These are phyloP conservation scores for Biancaea sappan DNA, from an alignment of 306 rosid genomes.

Conservation along the genomic window DNA sequence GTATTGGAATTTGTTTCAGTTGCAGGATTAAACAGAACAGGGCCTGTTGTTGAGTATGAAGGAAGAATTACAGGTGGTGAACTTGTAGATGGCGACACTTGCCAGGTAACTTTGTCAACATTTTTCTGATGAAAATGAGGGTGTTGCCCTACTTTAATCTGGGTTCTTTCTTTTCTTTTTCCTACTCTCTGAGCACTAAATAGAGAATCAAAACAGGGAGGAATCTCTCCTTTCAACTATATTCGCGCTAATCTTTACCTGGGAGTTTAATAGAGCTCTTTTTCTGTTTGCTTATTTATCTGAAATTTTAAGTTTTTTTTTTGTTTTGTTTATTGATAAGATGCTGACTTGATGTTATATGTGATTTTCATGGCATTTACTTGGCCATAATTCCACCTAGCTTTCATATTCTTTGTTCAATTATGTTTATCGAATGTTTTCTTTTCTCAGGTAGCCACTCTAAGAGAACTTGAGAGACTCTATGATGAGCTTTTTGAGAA, in stretches of 20 bases:
- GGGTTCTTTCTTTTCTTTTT: background rate
- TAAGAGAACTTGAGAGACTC: conserved; percentile 89
- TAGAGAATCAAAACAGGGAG: background rate
- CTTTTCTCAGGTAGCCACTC: conserved; percentile 64
- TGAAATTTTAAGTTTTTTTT: background rate
- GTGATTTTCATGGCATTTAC: conserved; percentile 17
- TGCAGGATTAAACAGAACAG: conserved; percentile 57
- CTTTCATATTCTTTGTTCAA: conserved; percentile 24
- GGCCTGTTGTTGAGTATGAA: conserved; percentile 96
- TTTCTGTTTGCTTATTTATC: background rate
- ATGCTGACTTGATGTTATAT: conserved; percentile 20
- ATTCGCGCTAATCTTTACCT: background rate
- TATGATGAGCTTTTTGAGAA: conserved; percentile 80
- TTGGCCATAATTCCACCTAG: conserved; percentile 9
- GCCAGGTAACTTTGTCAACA: conserved; percentile 60
- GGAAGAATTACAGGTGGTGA: conserved; percentile 78
- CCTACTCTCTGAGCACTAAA: background rate
- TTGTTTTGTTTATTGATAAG: conserved; percentile 11
- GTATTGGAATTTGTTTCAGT: conserved; percentile 34
- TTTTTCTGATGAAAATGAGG: background rate
- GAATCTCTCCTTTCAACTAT: background rate
- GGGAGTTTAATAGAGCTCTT: background rate
- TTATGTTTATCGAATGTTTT: background rate
- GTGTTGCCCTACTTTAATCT: background rate
- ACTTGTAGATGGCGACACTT: conserved; percentile 82